A percentile compares a stretch with the other conserved stretches of the same genome.
phyloP scores from a whole-genome alignment of 139 green algal genomes.

The Gonium pectorale region DNA sequence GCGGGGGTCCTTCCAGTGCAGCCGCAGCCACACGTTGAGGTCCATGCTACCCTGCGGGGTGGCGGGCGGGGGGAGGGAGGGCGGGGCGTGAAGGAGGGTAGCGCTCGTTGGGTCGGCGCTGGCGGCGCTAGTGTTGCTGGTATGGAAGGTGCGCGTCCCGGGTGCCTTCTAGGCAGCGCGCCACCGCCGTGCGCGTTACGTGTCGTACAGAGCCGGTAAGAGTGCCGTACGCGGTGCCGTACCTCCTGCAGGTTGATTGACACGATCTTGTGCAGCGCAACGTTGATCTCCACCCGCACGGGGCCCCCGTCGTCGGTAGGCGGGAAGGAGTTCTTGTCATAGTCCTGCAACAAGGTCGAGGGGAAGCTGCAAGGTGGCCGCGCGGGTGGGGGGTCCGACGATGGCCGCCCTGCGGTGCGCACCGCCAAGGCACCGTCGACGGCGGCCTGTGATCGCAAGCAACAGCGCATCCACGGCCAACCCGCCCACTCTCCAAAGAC shows the following conservation, averaged over 20 bases:
- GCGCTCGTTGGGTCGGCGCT: too few relatives aligned
- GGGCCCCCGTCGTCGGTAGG: background rate
- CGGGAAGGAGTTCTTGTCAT: slow-evolving; percentile 8
- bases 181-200: background rate
- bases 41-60: slow-evolving; percentile 12
- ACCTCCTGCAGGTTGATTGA: slow-evolving; percentile 8
- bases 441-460: too few relatives aligned
- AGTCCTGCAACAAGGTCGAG: too few relatives aligned
- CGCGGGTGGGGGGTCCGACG: too few relatives aligned
- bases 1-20: slow-evolving; percentile 14
- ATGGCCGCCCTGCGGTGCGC: too few relatives aligned
- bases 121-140: background rate
- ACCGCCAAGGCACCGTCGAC: too few relatives aligned
- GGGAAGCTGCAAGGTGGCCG: background rate
- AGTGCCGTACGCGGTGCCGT: background rate
- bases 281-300: slow-evolving; percentile 10
- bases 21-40: slow-evolving; percentile 11
- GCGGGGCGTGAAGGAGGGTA: background rate
- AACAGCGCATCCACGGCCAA: too few relatives aligned
- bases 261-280: slow-evolving; percentile 14
- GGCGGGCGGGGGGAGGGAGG: too few relatives aligned
- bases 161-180: background rate
- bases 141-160: background rate
- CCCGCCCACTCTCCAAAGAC: too few relatives aligned
- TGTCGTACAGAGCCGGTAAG: background rate